Conservation (phyloP, 2,329 filamentous ascomycete species). For the Fusarium penzigii region DNA sequence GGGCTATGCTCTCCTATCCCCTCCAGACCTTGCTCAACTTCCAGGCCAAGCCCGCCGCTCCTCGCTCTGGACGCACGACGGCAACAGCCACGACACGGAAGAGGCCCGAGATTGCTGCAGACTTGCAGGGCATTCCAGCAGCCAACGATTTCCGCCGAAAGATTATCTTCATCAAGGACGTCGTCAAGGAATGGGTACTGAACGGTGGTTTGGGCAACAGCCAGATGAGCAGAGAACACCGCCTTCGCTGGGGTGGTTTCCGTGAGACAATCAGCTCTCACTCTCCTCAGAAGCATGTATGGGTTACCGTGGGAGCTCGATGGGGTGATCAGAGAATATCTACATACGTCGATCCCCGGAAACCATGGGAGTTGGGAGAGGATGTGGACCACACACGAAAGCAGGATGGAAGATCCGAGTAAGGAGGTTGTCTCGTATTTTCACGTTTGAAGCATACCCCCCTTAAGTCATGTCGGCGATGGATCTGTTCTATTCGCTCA, state of each 20-base stretch:
- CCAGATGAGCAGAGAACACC: conserved; percentile 54
- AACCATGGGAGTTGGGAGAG: conserved; percentile 53
- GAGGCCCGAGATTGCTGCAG: conserved; percentile 61
- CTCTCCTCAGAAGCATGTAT: conserved; percentile 63
- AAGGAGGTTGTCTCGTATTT: too few species aligned
- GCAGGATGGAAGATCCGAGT: conserved; percentile 12
- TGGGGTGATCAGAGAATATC: conserved; percentile 59
- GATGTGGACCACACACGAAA: conserved; percentile 47
- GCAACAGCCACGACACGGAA: conserved; percentile 46
- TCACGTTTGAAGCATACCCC: too few species aligned
- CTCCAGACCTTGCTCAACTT: conserved; percentile 75
- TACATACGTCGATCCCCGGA: conserved; percentile 56
- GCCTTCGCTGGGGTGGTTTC: conserved; percentile 60
- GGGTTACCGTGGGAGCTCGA: conserved; percentile 67
- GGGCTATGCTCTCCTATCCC: conserved; percentile 71
- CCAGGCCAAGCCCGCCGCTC: conserved; percentile 45
- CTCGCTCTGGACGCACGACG: conserved; percentile 45
- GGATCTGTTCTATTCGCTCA: too few species aligned
- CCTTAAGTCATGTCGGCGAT: too few species aligned
- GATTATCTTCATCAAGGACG: conserved; percentile 68
- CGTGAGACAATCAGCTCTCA: conserved; percentile 55
- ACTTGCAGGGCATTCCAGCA: conserved; percentile 64
- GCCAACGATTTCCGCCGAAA: conserved; percentile 75
- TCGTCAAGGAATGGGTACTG: conserved; percentile 70
- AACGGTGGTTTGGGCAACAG: conserved; percentile 72